These are phyloP conservation scores for Acanthamoeba rhysodes DNA, from an alignment of 208 protist genomes.

Conservation along the genomic window DNA sequence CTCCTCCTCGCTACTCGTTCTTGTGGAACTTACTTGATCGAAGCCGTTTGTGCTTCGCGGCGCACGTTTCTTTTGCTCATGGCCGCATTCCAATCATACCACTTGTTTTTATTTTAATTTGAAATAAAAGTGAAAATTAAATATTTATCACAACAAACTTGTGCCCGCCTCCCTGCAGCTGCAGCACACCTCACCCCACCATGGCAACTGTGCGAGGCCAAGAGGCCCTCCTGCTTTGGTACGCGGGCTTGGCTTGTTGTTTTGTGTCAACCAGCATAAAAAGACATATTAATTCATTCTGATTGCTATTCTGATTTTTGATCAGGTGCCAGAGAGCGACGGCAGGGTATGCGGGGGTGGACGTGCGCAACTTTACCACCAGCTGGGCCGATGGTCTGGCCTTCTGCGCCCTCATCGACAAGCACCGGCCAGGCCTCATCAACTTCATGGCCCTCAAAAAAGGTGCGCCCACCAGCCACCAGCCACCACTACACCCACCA, in stretches of 20 bases:
- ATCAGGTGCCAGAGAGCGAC: constrained; percentile 66
- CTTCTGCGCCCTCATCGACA: constrained; percentile 65
- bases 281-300: not conserved
- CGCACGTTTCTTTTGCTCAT: too few relatives aligned
- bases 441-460: constrained; percentile 42
- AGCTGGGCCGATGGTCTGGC: constrained; percentile 73
- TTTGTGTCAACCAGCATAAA: too few relatives aligned
- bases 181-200: not conserved
- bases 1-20: too few relatives aligned
- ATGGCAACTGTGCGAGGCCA: not conserved
- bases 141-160: too few relatives aligned
- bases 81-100: too few relatives aligned
- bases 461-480: not conserved
- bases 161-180: too few relatives aligned
- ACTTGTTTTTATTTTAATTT: too few relatives aligned
- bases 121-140: too few relatives aligned
- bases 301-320: too few relatives aligned
- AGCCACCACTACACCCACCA: too few relatives aligned
- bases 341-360: constrained; percentile 27
- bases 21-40: too few relatives aligned
- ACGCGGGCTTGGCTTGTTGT: not conserved
- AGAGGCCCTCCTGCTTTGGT: constrained; percentile 56
- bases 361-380: constrained; percentile 65
- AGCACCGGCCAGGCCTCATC: constrained; percentile 28
- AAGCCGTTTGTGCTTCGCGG: too few relatives aligned